Percentiles rank a stretch among this genome's conserved stretches.
phyloP scores from a whole-genome alignment of 805 yeast species.

The Isabelozyma rhagii region DNA sequence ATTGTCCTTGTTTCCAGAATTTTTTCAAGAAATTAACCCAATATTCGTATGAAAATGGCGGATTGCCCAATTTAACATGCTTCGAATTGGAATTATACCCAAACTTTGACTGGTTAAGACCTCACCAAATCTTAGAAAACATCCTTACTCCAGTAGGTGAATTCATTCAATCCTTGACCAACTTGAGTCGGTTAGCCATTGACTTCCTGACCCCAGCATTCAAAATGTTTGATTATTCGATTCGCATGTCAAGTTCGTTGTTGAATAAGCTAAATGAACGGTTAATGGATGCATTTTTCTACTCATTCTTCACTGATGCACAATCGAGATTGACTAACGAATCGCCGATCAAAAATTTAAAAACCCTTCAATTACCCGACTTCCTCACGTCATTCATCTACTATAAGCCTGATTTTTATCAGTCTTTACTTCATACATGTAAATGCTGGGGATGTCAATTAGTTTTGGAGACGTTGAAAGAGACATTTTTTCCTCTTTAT shows the following conservation, averaged over 20 bases:
- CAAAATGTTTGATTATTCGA: slow-evolving; percentile 32
- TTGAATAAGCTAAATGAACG: slow-evolving; percentile 31
- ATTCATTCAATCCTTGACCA: slow-evolving; percentile 21
- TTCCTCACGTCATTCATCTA: slow-evolving; percentile 34
- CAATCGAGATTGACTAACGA: slow-evolving; percentile 1
- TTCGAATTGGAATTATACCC: slow-evolving; percentile 31
- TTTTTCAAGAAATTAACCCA: slow-evolving; percentile 25
- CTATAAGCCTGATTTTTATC: slow-evolving; percentile 34
- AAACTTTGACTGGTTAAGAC: slow-evolving; percentile 32
- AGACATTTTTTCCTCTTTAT: slow-evolving; percentile 17
- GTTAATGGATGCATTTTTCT: slow-evolving; percentile 34
- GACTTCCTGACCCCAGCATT: slow-evolving; percentile 35
- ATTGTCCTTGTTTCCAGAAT: slow-evolving; percentile 24
- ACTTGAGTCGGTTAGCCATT: slow-evolving; percentile 20
- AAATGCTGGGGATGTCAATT: slow-evolving; percentile 33
- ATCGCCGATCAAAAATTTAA: slow-evolving; percentile 11
- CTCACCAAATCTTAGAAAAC: slow-evolving; percentile 28
- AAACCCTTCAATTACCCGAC: slow-evolving; percentile 28
- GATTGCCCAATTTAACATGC: slow-evolving; percentile 26
- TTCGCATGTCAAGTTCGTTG: slow-evolving; percentile 25
- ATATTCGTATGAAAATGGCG: slow-evolving; percentile 16
- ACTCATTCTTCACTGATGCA: slow-evolving; percentile 15
- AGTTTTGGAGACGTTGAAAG: slow-evolving; percentile 19
- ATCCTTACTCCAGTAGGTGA: slow-evolving; percentile 29
- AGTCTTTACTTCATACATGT: slow-evolving; percentile 33